These are phyloP conservation scores for Exutisphaerella laricina DNA, from an alignment of 2,329 filamentous ascomycete species.

Conservation along the genomic window DNA sequence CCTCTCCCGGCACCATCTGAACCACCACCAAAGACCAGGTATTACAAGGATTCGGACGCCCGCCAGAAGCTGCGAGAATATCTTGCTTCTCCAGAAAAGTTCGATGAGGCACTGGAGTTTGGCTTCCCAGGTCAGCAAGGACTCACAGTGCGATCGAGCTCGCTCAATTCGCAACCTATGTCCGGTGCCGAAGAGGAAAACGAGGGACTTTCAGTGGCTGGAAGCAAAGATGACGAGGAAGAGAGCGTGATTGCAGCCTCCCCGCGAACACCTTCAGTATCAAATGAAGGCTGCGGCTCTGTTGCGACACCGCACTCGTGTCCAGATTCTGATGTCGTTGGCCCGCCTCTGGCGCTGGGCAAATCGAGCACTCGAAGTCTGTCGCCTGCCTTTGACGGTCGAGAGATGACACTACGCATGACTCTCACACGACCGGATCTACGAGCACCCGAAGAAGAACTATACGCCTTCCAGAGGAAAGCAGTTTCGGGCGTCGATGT, in stretches of 20 bases:
- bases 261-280: conserved; percentile 11
- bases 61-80: conserved; percentile 80
- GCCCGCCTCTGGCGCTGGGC: conserved; percentile 11
- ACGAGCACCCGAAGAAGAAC: conserved; percentile 64
- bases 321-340: conserved; percentile 34
- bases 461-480: conserved; percentile 51
- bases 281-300: conserved; percentile 6
- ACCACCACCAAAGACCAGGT: conserved; percentile 37
- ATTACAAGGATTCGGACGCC: conserved; percentile 88
- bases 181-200: conserved; percentile 6
- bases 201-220: conserved; percentile 11
- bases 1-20: conserved; percentile 4
- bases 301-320: conserved; percentile 26
- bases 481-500: conserved; percentile 21
- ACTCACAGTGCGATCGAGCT: conserved; percentile 3
- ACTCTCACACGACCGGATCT: conserved; percentile 87
- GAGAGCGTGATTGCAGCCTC: conserved; percentile 5
- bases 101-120: conserved; percentile 91
- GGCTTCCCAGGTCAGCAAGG: conserved; percentile 60
- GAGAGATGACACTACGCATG: conserved; percentile 96
- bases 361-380: conserved; percentile 12
- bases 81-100: conserved; percentile 84
- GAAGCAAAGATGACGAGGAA: conserved; percentile 14
- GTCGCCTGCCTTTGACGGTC: conserved; percentile 27
- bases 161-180: conserved; percentile 20